phyloP scores from a whole-genome alignment of 495 filamentous ascomycete genomes.

The Amorphotheca resinae region DNA sequence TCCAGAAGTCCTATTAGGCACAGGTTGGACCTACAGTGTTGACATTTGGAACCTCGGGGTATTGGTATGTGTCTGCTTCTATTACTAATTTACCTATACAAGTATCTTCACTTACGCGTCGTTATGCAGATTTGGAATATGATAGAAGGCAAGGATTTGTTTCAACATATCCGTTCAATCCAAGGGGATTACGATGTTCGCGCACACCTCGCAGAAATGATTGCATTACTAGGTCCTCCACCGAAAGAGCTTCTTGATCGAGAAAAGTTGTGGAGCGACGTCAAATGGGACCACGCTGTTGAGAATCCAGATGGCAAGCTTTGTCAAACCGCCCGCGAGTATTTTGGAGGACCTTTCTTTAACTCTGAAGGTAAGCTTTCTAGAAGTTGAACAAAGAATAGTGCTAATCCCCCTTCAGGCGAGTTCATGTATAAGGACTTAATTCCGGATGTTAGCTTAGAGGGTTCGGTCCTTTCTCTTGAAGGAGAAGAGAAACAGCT shows the following conservation, averaged over 20 bases:
- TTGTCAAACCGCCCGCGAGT: constrained; percentile 18
- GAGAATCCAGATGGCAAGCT: constrained; percentile 8
- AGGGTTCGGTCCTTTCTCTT: constrained; percentile 17
- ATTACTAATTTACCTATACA: no score
- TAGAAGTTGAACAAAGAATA: neutral
- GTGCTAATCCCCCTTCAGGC: constrained; percentile 1
- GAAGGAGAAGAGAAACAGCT: constrained; percentile 24
- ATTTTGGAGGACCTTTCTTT: constrained; percentile 22
- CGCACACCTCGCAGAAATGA: constrained; percentile 25
- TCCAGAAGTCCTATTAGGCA: constrained; percentile 12
- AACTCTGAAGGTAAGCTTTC: constrained; percentile 15
- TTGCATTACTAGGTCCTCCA: no score
- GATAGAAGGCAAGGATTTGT: constrained; percentile 22
- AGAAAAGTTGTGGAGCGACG: constrained; percentile 13
- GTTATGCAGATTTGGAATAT: constrained; percentile 26
- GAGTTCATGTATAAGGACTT: constrained; percentile 5
- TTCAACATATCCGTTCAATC: constrained; percentile 19
- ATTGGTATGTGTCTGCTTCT: constrained; percentile 14
- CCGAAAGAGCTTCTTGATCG: constrained; percentile 22
- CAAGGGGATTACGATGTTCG: constrained; percentile 14
- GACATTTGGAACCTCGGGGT: constrained; percentile 18
- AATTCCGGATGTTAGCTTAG: constrained; percentile 9
- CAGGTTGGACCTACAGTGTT: constrained; percentile 13
- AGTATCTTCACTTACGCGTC: neutral
- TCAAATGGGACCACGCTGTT: constrained; percentile 5